Evolutionary conservation across 257 asterid species (phyloP).

Genomic region (Ligustrum vulgare): DNA sequence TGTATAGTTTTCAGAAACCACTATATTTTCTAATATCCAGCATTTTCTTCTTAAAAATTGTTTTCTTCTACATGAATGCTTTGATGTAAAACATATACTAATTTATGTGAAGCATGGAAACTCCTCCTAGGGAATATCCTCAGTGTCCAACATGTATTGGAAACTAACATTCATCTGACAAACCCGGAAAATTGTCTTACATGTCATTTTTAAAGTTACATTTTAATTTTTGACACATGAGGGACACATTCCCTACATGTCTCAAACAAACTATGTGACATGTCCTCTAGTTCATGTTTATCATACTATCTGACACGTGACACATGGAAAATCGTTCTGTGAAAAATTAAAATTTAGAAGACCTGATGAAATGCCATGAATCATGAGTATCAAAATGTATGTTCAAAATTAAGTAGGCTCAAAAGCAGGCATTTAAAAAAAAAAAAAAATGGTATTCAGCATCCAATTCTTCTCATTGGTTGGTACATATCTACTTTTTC

Average conservation of each 20-base stretch:
- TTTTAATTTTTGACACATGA: too few species aligned
- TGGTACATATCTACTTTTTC: not conserved
- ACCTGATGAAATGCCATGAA: not conserved
- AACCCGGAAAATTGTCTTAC: not conserved
- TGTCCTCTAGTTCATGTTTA: not conserved
- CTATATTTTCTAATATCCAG: not conserved
- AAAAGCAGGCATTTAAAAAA: too few species aligned
- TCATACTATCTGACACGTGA: not conserved
- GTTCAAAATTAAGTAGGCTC: not conserved
- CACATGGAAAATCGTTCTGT: not conserved
- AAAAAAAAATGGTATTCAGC: not conserved
- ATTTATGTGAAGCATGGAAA: not conserved
- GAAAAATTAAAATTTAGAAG: not conserved
- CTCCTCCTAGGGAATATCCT: not conserved
- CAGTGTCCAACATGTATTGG: not conserved
- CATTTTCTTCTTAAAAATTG: not conserved
- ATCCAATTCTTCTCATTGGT: not conserved
- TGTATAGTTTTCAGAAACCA: conserved; percentile 2
- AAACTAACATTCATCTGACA: too few species aligned
- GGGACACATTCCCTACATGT: too few species aligned
- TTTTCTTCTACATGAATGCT: not conserved
- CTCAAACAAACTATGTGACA: not conserved
- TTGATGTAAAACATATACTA: not conserved
- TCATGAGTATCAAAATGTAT: not conserved
- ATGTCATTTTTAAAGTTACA: too few species aligned